Base-by-base conservation (phyloP, 2,329 filamentous ascomycete species). In the Cryphonectria parasitica region DNA sequence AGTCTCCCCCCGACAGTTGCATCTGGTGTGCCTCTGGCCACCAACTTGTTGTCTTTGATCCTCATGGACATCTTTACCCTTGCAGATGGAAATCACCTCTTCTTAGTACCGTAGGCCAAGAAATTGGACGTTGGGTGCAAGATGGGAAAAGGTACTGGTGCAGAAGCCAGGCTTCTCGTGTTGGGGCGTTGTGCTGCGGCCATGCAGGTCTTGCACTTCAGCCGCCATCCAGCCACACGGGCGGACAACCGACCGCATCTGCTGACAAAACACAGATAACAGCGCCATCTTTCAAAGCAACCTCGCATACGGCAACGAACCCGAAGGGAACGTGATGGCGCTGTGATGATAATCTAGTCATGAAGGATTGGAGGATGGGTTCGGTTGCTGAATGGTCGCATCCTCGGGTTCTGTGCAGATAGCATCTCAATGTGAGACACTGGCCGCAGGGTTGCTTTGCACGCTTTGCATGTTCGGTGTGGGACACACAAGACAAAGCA, bases 241-340 rank as follows among this genome's bases (percentile, higher is more conserved):
- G 43, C 17, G 43, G 43, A 49, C 43, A 19, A 19, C 43, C 43
- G 43, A 19, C 43, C 43, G 43, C 6, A 49, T 49, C 28, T 67
- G 66, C 66, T 67, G 56, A 67, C 66, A 67, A 62, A 67, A 56
- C 34, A 64, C 0, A 34, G 4, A 10, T 13, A n/a, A 63, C 36
- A 25, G 34, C 39, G 22, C 22, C 34, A 43, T 41, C 19, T 43
- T 28, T 8, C 10, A 11, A 49, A 10, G 6, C 6, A 49, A n/a
- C 22, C 45, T n/a, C 22, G 28, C 54, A 17, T 28, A 28, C 15
- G 54, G 15, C 25, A 31, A 13, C 54, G 54, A 17, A 13, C 49
- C n/a, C 49, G n/a, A 54, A 54, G 4, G 49, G 49, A 25, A 17
- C 11, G 52, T 8, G 54, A 34, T 31, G 54, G 13, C 25, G 54